These are phyloP conservation scores for Auriscalpium vulgare DNA, from an alignment of 768 basidiomycete genomes.

Conservation along the genomic window DNA sequence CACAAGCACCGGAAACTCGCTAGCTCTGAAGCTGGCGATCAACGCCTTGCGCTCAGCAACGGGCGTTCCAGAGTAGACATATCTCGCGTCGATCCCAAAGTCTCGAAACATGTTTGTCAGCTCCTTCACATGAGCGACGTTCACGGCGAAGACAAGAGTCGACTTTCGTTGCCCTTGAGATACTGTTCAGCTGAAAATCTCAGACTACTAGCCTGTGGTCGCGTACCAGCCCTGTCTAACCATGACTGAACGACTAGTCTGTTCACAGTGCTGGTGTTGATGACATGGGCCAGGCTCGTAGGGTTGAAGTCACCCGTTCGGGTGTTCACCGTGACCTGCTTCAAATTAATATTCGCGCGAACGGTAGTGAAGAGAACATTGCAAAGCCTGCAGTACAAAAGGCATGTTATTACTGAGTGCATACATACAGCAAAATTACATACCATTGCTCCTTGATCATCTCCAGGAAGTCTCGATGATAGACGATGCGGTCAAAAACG, in stretches of 20 bases:
- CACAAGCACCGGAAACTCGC: constrained; percentile 76
- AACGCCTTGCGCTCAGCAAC: constrained; percentile 53
- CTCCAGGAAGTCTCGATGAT: constrained; percentile 81
- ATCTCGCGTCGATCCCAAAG: constrained; percentile 80
- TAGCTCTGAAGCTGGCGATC: constrained; percentile 58
- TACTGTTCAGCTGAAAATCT: not conserved
- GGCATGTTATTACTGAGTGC: not conserved
- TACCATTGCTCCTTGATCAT: constrained; percentile 94
- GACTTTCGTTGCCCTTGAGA: constrained; percentile 58
- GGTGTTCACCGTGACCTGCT: constrained; percentile 55
- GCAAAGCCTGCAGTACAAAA: constrained; percentile 52
- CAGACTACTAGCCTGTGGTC: not conserved
- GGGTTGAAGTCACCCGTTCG: constrained; percentile 77
- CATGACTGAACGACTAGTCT: constrained; percentile 73
- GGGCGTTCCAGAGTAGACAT: constrained; percentile 65
- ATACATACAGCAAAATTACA: constrained; percentile 1
- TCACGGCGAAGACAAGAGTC: constrained; percentile 88
- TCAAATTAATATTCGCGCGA: constrained; percentile 63
- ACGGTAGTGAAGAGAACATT: constrained; percentile 82
- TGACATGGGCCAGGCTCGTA: constrained; percentile 65
- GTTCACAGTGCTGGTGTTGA: constrained; percentile 77
- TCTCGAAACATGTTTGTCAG: constrained; percentile 67
- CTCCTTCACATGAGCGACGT: constrained; percentile 68
- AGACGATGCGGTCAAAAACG: constrained; percentile 87
- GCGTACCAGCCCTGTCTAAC: constrained; percentile 75